A percentile compares a stretch with the other conserved stretches of the same genome.
These are phyloP conservation scores for Emmonsia crescens DNA, from an alignment of 2,329 filamentous ascomycete genomes.

Conservation along the genomic window DNA sequence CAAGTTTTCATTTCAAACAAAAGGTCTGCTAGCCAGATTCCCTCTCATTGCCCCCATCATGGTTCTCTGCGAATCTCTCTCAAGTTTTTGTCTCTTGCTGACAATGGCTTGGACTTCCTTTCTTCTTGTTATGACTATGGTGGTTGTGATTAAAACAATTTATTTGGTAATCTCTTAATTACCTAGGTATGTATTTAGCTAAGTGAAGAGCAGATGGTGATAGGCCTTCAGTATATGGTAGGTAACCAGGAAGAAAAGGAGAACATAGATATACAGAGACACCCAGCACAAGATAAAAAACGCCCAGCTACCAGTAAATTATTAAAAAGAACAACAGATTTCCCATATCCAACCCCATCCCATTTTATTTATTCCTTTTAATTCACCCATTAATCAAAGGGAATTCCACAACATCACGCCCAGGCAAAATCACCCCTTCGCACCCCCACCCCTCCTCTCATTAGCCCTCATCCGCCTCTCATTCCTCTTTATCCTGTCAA, in stretches of 20 bases:
- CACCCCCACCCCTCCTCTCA: constrained; percentile 34
- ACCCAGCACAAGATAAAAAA: not conserved
- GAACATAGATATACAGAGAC: not conserved
- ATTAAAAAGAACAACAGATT: not conserved
- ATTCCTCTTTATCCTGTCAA: constrained; percentile 52
- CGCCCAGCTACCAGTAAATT: not conserved
- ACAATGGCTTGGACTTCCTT: not conserved
- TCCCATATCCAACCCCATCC: not conserved
- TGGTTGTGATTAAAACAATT: not conserved
- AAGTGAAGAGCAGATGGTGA: not conserved
- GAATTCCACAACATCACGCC: not conserved
- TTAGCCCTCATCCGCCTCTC: constrained; percentile 61
- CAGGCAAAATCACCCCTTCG: constrained; percentile 7
- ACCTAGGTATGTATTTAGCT: not conserved
- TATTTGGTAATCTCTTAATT: not conserved
- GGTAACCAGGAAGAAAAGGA: not conserved
- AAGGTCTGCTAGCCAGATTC: too few relatives aligned
- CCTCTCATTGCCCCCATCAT: too few relatives aligned
- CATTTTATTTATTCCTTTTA: not conserved
- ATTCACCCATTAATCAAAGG: not conserved
- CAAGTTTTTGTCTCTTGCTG: too few relatives aligned
- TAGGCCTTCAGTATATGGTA: too few relatives aligned
- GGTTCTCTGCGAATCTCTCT: too few relatives aligned
- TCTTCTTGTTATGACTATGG: not conserved
- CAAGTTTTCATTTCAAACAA: too few relatives aligned